Base-by-base conservation (phyloP, 805 yeast genomes). In the Sugiyamaella mastotermitis region DNA sequence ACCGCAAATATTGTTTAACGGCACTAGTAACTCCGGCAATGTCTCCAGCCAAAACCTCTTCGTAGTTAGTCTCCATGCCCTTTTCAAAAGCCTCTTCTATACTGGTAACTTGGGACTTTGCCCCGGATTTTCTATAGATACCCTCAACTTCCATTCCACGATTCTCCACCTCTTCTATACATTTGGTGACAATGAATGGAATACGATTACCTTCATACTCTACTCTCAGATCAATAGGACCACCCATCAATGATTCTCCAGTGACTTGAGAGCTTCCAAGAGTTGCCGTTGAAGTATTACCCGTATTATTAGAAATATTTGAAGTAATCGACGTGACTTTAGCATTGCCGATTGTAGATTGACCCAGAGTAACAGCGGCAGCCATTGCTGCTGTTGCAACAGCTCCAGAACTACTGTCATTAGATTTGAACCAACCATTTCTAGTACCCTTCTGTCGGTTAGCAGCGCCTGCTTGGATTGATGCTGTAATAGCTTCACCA, bases 51-150 rank as follows among this genome's bases (percentile, higher is more conserved):
- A 76, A 54, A 11, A 60, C 48, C 15, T 51, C 56, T 16, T 60
- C 60, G 33, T 65, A 49, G 36, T 61, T 63, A 20, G 52, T 49
- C 9, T 62, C 63, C 27, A 62, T 60, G n/a, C 55, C 58, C 19
- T 49, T 46, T 35, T 59, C 68, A 61, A 74, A 51, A 45, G 55
- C 38, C 42, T 56, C 57, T 53, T 62, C 60, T 51, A 69, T 56
- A 48, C 69, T 43, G 44, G 72, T 75, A 38, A 80, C 71, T 34
- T 82, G 80, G 6, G 85, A 71, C 45, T 78, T 72, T 4, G 85
- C 83, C 1, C 95, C 98, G 32, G 94, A 81, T 48, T 88, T 80
- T 48, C 98, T 69, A 63, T 92, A 92, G 24, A 92, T 72, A 6
- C 98, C 98, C 60, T 88, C 97, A 45, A 69, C 64, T 27, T 71